Base-by-base conservation (phyloP, 176 grass and related monocot genomes). In the Oryza officinalis region DNA sequence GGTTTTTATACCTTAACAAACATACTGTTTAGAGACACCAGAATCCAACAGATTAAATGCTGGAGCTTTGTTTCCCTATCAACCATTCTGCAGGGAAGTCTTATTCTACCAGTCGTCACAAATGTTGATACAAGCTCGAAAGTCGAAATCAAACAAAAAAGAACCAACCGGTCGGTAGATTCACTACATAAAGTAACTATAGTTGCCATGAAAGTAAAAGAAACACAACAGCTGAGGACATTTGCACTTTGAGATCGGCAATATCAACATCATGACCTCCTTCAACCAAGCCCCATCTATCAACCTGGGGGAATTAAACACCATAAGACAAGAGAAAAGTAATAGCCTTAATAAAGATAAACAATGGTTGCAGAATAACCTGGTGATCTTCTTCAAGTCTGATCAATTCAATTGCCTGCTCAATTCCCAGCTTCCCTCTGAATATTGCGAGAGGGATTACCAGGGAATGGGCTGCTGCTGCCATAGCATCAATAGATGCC, bases 221-320 rank as follows among this genome's bases (percentile, higher is more conserved):
- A 78, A 99, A 93, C 37, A 96, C 96, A 82, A 77, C 80, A 78
- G 96, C 96, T 1, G 96, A 89, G 5, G 93, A 96, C 45, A 99
- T 86, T 65, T 99, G 96, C 80, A 96, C 93, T 78, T 92, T 92
- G 32, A 96, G 94, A 64, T 99, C 96, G 1, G 91, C 96, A 57
- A 94, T 92, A 87, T 99, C 96, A 43, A 99, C 83, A 72, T 99
- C 96, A 81, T 99, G 96, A 38, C 96, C 96, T 75, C 96, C 96
- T 92, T 99, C 96, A 46, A 99, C 96, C 86, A 96, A 74, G 54
- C 96, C 96, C 96, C 96, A 99, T 87, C 80, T 61, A 87, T 99
- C 93, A 52, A 99, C 83, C 96, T 99, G 76, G 7, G 66, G 23
- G 17, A 26, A 85, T 23, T 10, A 31, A 84, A 81, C 11, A 81